Conservation (phyloP, 257 asterid species). For the Penstemon eatonii region DNA sequence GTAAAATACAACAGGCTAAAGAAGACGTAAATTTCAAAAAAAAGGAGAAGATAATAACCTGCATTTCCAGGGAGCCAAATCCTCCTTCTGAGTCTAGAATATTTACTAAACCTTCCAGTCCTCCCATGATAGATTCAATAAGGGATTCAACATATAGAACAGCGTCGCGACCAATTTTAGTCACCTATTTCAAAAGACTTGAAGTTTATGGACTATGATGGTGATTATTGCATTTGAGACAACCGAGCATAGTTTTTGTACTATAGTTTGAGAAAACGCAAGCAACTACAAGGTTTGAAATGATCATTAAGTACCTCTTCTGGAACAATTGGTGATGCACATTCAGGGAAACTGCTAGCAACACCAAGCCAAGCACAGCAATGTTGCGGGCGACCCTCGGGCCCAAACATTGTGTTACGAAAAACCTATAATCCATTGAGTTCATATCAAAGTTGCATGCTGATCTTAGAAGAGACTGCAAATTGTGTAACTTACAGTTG, state of each 20-base stretch:
- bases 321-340: constrained; percentile 86
- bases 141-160: constrained; percentile 96
- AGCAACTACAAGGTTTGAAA: constrained; percentile 26
- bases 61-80: constrained; percentile 95
- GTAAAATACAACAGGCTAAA: constrained; percentile 24
- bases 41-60: constrained; percentile 61
- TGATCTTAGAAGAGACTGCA: constrained; percentile 18
- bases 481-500: constrained; percentile 60
- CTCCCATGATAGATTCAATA: constrained; percentile 98
- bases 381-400: constrained; percentile 99
- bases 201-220: constrained; percentile 22
- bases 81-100: constrained; percentile 99
- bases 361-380: constrained; percentile 99
- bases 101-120: constrained; percentile 94
- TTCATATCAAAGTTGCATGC: constrained; percentile 35
- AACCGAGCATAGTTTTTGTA: constrained; percentile 17
- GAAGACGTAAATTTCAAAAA: constrained; percentile 26
- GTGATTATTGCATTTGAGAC: constrained; percentile 24
- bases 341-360: constrained; percentile 97
- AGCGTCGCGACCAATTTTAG: constrained; percentile 94
- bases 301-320: constrained; percentile 71
- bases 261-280: constrained; percentile 22
- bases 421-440: constrained; percentile 59
- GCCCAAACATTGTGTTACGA: constrained; percentile 99
- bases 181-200: constrained; percentile 53